Conservation (phyloP, 176 grass and related monocot species). For the Eleusine coracana region DNA sequence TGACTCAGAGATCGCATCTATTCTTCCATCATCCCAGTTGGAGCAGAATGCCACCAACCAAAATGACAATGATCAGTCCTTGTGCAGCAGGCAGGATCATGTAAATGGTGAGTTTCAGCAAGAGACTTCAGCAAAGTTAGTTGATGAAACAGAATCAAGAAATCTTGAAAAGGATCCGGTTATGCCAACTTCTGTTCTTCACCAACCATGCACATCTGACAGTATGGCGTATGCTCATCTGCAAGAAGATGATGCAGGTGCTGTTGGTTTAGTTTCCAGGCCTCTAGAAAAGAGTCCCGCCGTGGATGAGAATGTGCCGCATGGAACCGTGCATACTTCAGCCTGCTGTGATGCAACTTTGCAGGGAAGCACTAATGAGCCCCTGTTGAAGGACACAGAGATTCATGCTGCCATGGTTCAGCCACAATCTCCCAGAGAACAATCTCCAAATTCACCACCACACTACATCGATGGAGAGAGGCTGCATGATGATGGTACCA, state of each 20-base stretch:
- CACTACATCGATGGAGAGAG: constrained; percentile 19
- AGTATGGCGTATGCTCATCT: background rate
- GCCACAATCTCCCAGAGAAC: constrained; percentile 13
- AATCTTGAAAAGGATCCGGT: constrained; percentile 19
- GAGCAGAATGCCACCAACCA: constrained; percentile 16
- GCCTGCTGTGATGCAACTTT: constrained; percentile 24
- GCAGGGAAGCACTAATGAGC: constrained; percentile 9
- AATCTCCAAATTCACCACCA: constrained; percentile 25
- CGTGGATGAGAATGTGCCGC: constrained; percentile 27
- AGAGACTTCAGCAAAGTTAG: constrained; percentile 24
- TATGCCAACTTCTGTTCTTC: background rate
- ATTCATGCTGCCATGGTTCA: constrained; percentile 28
- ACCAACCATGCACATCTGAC: background rate
- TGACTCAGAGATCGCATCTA: constrained; percentile 14
- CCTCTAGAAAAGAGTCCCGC: constrained; percentile 21
- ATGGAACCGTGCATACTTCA: constrained; percentile 20
- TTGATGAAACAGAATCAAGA: constrained; percentile 21
- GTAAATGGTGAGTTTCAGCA: constrained; percentile 34
- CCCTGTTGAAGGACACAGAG: background rate
- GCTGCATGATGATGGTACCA: constrained; percentile 1
- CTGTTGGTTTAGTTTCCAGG: constrained; percentile 9
- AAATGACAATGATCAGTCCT: constrained; percentile 24
- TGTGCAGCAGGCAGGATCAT: constrained; percentile 15
- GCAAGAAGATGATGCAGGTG: constrained; percentile 18
- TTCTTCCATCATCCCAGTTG: constrained; percentile 16